Conservation (phyloP, 73 alveolate species). For the Paramecium primaurelia region DNA sequence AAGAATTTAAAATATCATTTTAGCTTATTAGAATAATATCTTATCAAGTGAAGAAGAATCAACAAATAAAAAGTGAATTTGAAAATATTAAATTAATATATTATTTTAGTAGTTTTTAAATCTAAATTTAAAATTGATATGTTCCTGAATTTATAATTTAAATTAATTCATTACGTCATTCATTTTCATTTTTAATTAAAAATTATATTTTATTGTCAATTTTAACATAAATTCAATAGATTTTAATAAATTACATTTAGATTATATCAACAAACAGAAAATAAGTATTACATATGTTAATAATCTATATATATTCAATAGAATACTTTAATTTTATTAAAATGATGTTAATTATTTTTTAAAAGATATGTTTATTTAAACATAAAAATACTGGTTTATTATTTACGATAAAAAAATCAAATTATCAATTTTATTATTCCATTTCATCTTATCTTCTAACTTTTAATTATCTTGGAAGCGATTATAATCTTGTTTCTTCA, state of each 20-base stretch:
- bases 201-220: not conserved
- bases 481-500: not conserved
- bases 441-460: not conserved
- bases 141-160: not conserved
- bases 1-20: not conserved
- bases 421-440: not conserved
- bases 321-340: not conserved
- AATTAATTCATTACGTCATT: not conserved
- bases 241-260: not conserved
- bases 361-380: not conserved
- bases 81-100: not conserved
- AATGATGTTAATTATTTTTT: not conserved
- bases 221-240: not conserved
- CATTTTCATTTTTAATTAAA: not conserved
- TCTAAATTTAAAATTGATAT: not conserved
- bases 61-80: not conserved
- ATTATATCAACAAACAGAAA: not conserved
- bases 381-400: too few relatives aligned
- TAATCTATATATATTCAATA: too few relatives aligned
- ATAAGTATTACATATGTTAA: not conserved
- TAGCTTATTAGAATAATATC: not conserved
- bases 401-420: not conserved
- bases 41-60: not conserved
- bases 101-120: not conserved
- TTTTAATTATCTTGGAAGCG: not conserved